Evolutionary conservation across 495 filamentous ascomycete species (phyloP).

Genomic region (Penicillium riverlandense): DNA sequence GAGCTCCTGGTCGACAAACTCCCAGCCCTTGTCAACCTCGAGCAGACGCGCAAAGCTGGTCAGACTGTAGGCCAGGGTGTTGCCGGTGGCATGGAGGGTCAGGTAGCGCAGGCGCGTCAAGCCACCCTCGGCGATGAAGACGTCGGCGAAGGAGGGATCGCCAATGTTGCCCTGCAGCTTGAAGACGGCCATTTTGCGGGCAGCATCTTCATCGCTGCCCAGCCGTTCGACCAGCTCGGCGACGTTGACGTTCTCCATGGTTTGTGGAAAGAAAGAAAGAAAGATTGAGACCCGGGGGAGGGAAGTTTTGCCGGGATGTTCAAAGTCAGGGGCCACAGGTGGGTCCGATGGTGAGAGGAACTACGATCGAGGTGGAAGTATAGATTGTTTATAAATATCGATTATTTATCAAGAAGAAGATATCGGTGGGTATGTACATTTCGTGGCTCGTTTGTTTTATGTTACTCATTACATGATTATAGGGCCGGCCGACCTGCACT

Average conservation of each 20-base stretch:
- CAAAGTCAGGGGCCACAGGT: background rate
- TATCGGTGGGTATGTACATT: no score
- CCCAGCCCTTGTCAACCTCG: slow-evolving; percentile 98
- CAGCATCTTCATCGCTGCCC: slow-evolving; percentile 76
- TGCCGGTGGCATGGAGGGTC: slow-evolving; percentile 76
- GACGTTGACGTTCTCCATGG: slow-evolving; percentile 54
- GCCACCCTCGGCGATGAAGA: slow-evolving; percentile 88
- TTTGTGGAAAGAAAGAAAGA: background rate
- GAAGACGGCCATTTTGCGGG: slow-evolving; percentile 98
- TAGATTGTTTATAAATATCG: background rate
- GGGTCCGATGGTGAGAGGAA: no score
- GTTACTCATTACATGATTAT: no score
- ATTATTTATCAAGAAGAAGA: no score
- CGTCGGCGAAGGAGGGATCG: slow-evolving; percentile 93
- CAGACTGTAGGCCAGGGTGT: slow-evolving; percentile 90
- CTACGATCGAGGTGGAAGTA: background rate
- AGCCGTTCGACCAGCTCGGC: slow-evolving; percentile 62
- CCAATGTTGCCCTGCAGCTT: slow-evolving; percentile 90
- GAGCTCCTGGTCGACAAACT: slow-evolving; percentile 60
- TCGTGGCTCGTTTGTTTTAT: no score
- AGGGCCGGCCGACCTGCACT: no score
- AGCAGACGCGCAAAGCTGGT: slow-evolving; percentile 79
- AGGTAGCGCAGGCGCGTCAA: slow-evolving; percentile 72
- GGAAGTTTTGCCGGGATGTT: background rate
- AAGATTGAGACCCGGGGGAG: slow-evolving; percentile 1